Base-by-base conservation (phyloP, 176 grass and related monocot genomes). In the Luzula sylvatica region DNA sequence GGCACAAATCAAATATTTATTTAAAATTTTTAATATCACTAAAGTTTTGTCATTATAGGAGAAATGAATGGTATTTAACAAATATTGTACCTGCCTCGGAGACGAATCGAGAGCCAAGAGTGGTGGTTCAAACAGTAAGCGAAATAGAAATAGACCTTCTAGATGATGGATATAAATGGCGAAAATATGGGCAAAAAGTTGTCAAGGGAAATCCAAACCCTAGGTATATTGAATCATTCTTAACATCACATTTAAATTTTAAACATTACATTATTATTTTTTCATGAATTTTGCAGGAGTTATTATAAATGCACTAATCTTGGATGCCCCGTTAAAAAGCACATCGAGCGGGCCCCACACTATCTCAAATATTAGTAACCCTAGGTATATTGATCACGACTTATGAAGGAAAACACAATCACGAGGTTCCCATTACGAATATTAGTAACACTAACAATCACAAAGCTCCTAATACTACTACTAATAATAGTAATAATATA, bases 121-220 rank as follows among this genome's bases (percentile, higher is more conserved):
- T 71, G 40, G 67, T 71, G n/a, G 54, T 71, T 61, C 67, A 71
- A 51, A 71, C 67, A 38, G 26, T 71, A 19, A 71, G 67, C 30
- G 67, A 71, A 24, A 60, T n/a, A n/a, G n/a, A n/a, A n/a, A n/a
- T 61, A 4, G 67, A 71, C 27, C 54, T 71, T 55, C 17, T 71
- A 59, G 54, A 71, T 20, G 67, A 71, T 51, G 67, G 67, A 12
- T 71, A 71, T 20, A 56, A 53, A 17, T 71, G 67, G 67, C 43
- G 67, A 14, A 71, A 71, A 38, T 71, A 71, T 6, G 67, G 67
- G 38, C 67, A 71, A 53, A 71, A 71, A 59, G 27, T 71, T 5
- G 67, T 71, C 11, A 71, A 71, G 46, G 67, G 67, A 51, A 71
- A 71, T 61, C 67, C 67, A 51, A 71, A 71, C 48, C 67, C 67